Base-by-base conservation (phyloP, 176 grass and related monocot genomes). In the Hsuehochloa calcarea region DNA sequence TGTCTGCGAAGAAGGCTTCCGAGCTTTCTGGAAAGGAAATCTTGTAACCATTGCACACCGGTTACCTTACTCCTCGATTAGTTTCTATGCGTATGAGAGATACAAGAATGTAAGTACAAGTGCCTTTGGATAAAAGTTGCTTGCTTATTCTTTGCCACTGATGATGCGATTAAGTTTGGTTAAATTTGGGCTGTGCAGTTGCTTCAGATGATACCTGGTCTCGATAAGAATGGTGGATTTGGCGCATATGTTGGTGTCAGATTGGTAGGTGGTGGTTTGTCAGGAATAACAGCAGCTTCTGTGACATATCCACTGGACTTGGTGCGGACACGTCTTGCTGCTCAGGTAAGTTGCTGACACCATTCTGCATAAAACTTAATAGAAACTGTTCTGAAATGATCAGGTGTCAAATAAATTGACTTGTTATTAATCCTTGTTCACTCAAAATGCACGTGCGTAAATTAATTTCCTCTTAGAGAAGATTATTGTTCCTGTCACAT, bases 21-120 rank as follows among this genome's bases (percentile, higher is more conserved):
- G 81, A 40, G 93, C 96, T 43, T 95, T 98, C 84, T 95, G 96
- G 96, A 98, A 95, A 88, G 96, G 93, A 26, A 98, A 98, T 71
- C 91, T 98, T 68, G 96, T 98, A 47, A 98, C 96, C 15, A 95
- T 98, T 69, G 96, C 89, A 4, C 96, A 98, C 74, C 87, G 96
- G 10, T 83, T 95, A 81, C 96, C 96, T 86, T 98, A 98, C 82
- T 95, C 93, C 44, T 93, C 96, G 8, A 98, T 98, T 59, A 92
- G 85, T 82, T 98, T 98, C 68, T 98, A 93, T 41, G 80, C 96
- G 0, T 98, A 95, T 3, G 96, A 98, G 82, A 89, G 74, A 72
- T 98, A 95, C 86, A 98, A 98, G 56, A 85, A 67, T 45, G 92
- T 97, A 92, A 80, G 90, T 72, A 29, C 45, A 47, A 0, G 51